Evolutionary conservation across 2,329 filamentous ascomycete genomes (phyloP).

Genomic region (Dactylellina parvicollis): DNA sequence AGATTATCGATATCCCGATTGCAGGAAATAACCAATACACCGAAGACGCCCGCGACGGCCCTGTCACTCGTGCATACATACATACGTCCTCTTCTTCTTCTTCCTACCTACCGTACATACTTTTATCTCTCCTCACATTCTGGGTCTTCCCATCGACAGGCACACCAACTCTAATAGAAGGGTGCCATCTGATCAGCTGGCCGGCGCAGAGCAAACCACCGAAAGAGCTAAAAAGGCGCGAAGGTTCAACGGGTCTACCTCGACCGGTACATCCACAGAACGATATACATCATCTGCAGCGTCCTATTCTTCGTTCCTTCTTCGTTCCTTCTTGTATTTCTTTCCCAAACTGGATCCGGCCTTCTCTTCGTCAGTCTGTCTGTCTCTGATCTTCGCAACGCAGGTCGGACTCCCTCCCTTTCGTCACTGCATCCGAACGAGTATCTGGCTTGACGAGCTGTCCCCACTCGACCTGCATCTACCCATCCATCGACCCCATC

Average conservation of each 20-base stretch:
- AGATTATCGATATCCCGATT: slow-evolving; percentile 10
- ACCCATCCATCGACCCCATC: background rate
- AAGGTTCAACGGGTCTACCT: background rate
- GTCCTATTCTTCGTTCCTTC: slow-evolving; percentile 10
- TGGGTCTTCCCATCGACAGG: background rate
- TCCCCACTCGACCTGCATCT: slow-evolving; percentile 17
- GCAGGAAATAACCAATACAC: slow-evolving; percentile 1
- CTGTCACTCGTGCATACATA: too few species aligned
- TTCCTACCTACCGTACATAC: background rate
- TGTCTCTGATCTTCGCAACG: background rate
- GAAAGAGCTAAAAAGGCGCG: slow-evolving; percentile 21
- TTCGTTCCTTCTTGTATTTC: too few species aligned
- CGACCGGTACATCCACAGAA: too few species aligned
- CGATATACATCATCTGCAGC: too few species aligned
- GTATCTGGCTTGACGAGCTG: background rate
- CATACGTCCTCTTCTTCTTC: background rate
- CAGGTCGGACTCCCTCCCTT: background rate
- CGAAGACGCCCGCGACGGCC: too few species aligned
- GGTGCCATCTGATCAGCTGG: slow-evolving; percentile 13
- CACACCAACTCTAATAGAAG: slow-evolving; percentile 16
- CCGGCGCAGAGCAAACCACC: background rate
- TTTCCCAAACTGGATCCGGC: slow-evolving; percentile 29
- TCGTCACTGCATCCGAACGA: slow-evolving; percentile 27
- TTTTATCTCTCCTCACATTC: background rate
- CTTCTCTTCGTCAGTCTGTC: background rate